Evolutionary conservation across 768 basidiomycete genomes (phyloP).

Genomic region (Boletus tomentosulus): DNA sequence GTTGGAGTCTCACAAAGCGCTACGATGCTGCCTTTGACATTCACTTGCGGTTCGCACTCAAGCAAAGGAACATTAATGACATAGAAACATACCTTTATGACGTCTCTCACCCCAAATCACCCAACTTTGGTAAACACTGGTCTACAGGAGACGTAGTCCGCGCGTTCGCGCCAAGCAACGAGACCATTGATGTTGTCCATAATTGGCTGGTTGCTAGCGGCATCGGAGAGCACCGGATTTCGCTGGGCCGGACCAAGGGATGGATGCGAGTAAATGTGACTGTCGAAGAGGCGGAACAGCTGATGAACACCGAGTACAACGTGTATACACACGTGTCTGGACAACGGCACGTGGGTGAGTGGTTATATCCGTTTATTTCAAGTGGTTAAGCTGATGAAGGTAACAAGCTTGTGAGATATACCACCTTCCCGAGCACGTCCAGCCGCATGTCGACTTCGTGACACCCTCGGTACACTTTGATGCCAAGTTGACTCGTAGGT

Average conservation of each 20-base stretch:
- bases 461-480: constrained; percentile 34
- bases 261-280: constrained; percentile 27
- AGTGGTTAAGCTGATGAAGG: background rate
- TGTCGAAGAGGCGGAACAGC: constrained; percentile 30
- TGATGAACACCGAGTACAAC: constrained; percentile 33
- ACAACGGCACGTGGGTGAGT: constrained; percentile 22
- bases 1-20: constrained; percentile 36
- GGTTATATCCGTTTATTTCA: background rate
- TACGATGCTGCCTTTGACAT: constrained; percentile 30
- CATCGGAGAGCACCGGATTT: constrained; percentile 18
- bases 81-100: constrained; percentile 24
- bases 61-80: constrained; percentile 27
- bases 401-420: constrained; percentile 29
- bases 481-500: constrained; percentile 13
- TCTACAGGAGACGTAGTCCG: constrained; percentile 20
- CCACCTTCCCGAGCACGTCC: constrained; percentile 29
- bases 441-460: constrained; percentile 33
- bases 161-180: constrained; percentile 23
- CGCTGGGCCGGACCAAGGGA: constrained; percentile 13
- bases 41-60: constrained; percentile 30
- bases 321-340: constrained; percentile 24
- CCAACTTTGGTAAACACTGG: constrained; percentile 31
- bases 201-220: constrained; percentile 26
- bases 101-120: constrained; percentile 31
- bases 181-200: constrained; percentile 23